Base-by-base conservation (phyloP, 352 stramenopile genomes). In the Phytopythium helicoides region DNA sequence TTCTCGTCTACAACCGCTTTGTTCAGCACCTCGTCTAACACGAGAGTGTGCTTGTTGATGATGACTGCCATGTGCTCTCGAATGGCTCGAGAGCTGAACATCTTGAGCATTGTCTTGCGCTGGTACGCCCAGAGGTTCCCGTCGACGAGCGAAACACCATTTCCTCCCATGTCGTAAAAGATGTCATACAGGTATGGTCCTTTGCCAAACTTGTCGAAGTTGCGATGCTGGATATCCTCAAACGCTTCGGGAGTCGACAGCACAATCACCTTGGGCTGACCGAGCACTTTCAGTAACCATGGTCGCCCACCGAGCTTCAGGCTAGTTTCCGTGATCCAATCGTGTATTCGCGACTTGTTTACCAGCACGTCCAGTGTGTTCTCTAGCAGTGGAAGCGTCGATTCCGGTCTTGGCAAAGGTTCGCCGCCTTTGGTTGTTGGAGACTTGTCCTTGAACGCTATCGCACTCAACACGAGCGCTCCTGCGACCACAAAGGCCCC, bases 81-180 rank as follows among this genome's bases (percentile, higher is more conserved):
- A 47, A 86, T 52, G 51, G 62, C 67, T 25, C 49, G 56, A 5
- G 68, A 78, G 2, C 71, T 80, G 21, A 95, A 88, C 12, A 97
- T 86, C 41, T 87, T 85, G 40, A 73, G 89, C 60, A 80, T 73
- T 6, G 64, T 53, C 33, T 64, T 56, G 33, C 59, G 55, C 22
- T 66, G 60, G 8, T 28, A 60, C 14, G 48, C 52, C 37, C 54
- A 60, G 10, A 52, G 58, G 12, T 53, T 33, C 26, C 56, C 49
- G 7, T 64, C 14, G 1, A 47, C 37, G 16, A 36, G 52, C 28
- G 33, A 54, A 49, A 50, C 68, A 50, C 9, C 44, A 50, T 38
- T 60, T 37, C 15, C 36, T 45, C 15, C 31, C 21, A 19, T 60
- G 28, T 26, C 51, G 50, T 37, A 53, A 50, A 8, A 22, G 36